These are phyloP conservation scores for Solanum chiquidenum DNA, from an alignment of 257 asterid species.

Conservation along the genomic window DNA sequence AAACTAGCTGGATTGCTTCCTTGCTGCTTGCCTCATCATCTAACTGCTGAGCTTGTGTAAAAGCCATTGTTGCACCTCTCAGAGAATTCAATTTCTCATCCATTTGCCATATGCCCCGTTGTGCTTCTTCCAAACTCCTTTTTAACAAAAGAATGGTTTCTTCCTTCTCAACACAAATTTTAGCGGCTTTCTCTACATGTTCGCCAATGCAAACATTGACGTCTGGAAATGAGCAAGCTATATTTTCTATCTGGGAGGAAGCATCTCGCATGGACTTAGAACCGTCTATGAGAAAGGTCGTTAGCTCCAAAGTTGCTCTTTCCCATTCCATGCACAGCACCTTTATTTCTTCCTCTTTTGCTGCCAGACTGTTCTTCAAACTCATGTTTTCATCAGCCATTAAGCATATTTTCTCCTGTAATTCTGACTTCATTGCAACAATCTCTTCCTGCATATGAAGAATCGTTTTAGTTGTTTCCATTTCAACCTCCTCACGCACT, in stretches of 20 bases:
- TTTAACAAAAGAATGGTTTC: conserved; percentile 51
- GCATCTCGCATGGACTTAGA: conserved; percentile 66
- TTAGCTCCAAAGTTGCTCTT: conserved; percentile 77
- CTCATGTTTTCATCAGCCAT: conserved; percentile 51
- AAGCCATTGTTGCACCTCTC: conserved; percentile 60
- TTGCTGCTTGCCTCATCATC: conserved; percentile 16
- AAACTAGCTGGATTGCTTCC: conserved; percentile 25
- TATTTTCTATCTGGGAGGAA: conserved; percentile 51
- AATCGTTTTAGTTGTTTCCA: conserved; percentile 58
- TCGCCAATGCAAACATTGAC: conserved; percentile 56
- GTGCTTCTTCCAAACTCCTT: conserved; percentile 73
- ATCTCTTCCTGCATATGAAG: conserved; percentile 66
- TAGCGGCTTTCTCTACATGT: conserved; percentile 66
- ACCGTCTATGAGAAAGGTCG: conserved; percentile 68
- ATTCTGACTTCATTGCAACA: conserved; percentile 45
- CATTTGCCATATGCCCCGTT: conserved; percentile 46
- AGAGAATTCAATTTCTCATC: conserved; percentile 55
- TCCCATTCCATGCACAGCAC: conserved; percentile 63
- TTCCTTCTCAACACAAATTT: conserved; percentile 60
- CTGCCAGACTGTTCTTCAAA: conserved; percentile 40
- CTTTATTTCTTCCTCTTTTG: conserved; percentile 54
- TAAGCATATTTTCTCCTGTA: conserved; percentile 36
- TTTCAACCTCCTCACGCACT: conserved; percentile 49
- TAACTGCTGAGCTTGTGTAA: conserved; percentile 48
- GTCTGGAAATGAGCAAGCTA: conserved; percentile 51